These are phyloP conservation scores for Lecanicillium sp. DNA, from an alignment of 2,329 filamentous ascomycete species.

Conservation along the genomic window DNA sequence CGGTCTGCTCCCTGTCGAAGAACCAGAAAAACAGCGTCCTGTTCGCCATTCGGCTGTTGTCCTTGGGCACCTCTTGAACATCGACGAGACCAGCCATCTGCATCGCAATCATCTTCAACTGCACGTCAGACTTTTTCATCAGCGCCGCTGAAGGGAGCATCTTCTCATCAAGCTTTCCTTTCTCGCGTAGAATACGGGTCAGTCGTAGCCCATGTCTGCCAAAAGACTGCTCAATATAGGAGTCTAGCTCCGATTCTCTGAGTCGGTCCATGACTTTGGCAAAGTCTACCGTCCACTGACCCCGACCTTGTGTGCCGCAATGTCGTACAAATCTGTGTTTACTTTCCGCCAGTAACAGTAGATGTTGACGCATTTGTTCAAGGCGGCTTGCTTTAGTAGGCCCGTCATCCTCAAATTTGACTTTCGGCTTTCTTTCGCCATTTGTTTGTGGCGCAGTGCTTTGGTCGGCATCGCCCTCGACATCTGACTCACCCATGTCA, in stretches of 20 bases:
- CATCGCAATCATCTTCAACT: constrained; percentile 76
- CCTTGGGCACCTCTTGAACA: constrained; percentile 88
- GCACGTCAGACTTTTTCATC: constrained; percentile 78
- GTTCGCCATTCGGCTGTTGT: constrained; percentile 71
- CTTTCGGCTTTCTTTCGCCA: constrained; percentile 31
- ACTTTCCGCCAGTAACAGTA: constrained; percentile 65
- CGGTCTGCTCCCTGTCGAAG: constrained; percentile 70
- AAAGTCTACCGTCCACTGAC: constrained; percentile 82
- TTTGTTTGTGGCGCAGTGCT: constrained; percentile 27
- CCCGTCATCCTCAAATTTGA: constrained; percentile 44
- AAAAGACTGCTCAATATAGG: constrained; percentile 69
- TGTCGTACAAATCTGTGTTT: constrained; percentile 61
- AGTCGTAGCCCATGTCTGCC: constrained; percentile 72
- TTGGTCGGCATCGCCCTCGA: constrained; percentile 26
- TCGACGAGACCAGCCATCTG: constrained; percentile 82
- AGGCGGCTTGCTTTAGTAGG: constrained; percentile 38
- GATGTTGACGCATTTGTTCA: constrained; percentile 61
- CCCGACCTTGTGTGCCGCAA: constrained; percentile 53
- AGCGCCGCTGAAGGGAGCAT: constrained; percentile 72
- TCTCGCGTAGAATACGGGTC: constrained; percentile 75
- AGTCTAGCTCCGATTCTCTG: constrained; percentile 72
- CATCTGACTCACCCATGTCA: constrained; percentile 22
- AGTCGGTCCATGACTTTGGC: constrained; percentile 62
- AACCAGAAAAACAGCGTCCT: constrained; percentile 89
- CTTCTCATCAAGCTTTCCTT: constrained; percentile 94